Percentiles rank a stretch among this genome's conserved stretches.
Evolutionary conservation across 2,329 filamentous ascomycete species (phyloP).

Genomic region (Dissoconium aciculare): DNA sequence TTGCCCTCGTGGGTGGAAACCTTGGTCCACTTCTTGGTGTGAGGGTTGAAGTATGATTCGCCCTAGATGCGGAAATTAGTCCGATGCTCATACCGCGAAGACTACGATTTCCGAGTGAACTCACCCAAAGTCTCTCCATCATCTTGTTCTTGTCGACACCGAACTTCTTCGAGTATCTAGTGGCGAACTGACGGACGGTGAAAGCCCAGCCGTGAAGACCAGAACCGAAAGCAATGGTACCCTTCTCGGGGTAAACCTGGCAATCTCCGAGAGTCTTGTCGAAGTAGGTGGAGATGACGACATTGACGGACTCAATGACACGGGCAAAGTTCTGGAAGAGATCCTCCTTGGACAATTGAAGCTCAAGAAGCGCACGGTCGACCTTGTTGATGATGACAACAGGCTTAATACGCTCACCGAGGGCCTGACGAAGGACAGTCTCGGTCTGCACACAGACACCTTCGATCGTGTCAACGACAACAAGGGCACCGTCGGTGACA

Average conservation of each 20-base stretch:
- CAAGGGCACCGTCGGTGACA: constrained; percentile 98
- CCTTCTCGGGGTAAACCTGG: constrained; percentile 95
- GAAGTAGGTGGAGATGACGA: constrained; percentile 97
- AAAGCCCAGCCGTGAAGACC: constrained; percentile 99
- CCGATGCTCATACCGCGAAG: no score
- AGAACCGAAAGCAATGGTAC: constrained; percentile 97
- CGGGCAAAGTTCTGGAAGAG: constrained; percentile 99
- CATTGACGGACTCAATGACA: constrained; percentile 99
- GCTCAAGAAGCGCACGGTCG: constrained; percentile 96
- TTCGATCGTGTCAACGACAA: constrained; percentile 98
- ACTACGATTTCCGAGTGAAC: constrained; percentile 20
- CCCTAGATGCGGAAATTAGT: no score
- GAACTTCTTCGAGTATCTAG: constrained; percentile 98
- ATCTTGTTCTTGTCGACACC: constrained; percentile 99
- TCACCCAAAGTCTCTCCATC: constrained; percentile 98
- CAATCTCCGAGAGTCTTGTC: constrained; percentile 95
- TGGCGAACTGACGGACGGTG: constrained; percentile 94
- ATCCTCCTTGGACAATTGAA: constrained; percentile 97
- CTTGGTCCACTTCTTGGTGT: constrained; percentile 99
- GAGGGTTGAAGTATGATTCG: constrained; percentile 99
- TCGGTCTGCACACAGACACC: constrained; percentile 99
- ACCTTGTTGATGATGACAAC: constrained; percentile 99
- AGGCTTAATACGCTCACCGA: constrained; percentile 99
- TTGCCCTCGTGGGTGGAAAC: constrained; percentile 68
- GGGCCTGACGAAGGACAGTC: constrained; percentile 96